Base-by-base conservation (phyloP, 257 asterid species). In the Jaltomata sinuosa region DNA sequence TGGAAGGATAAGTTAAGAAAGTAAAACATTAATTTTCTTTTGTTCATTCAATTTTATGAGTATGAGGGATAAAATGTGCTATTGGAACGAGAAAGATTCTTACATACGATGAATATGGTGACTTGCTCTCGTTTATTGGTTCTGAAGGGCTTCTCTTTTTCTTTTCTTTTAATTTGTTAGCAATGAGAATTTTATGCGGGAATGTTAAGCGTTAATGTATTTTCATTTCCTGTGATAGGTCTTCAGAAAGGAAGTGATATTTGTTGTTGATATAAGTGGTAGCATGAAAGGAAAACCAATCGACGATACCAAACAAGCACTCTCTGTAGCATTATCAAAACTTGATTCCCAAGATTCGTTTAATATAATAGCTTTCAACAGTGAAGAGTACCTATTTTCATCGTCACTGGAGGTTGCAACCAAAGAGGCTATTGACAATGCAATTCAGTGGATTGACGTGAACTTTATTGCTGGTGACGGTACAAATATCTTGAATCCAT, bases 261-360 rank as follows among this genome's bases (percentile, higher is more conserved):
- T 92, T 92, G 89, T 87, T 85, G 93, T 93, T 79, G 97, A 93
- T 87, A 90, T 91, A 85, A 93, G 97, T 86, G 94, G 93, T 47
- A 93, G 97, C 89, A 93, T 92, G 97, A 90, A 85, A 84, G 94
- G 90, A 47, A 92, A 87, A 88, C 90, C 87, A 31, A 89, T 93
- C 1, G 97, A 93, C 27, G 93, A 91, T 83, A 88, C 91, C 82
- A 93, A 92, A 89, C 85, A 16, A 79, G 96, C 92, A 40, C 94
- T 93, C 72, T 87, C 84, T 84, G 85, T 88, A 52, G 94, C 94
- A 22, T 93, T 93, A n/a, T 85, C 88, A 29, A 91, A 90, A 86
- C 94, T 93, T 85, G 89, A 88, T 36, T 88, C 93, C 54, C 88
- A 87, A 72, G 97, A 92, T 86, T 59, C 78, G 79, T 93, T 93